These are phyloP conservation scores for Russula earlei DNA, from an alignment of 768 basidiomycete genomes.

Conservation along the genomic window DNA sequence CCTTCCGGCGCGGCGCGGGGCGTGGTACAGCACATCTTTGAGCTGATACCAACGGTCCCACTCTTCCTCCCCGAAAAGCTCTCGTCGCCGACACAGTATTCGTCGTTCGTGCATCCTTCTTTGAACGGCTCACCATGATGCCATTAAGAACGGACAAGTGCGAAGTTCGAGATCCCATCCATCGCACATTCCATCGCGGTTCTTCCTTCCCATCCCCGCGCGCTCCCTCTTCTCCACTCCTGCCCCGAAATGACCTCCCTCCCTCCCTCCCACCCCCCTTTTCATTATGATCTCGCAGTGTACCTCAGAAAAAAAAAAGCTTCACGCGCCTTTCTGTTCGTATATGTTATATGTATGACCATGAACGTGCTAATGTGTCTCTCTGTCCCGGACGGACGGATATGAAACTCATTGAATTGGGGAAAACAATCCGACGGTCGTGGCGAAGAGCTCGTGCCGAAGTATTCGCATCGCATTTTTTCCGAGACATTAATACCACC, in stretches of 20 bases:
- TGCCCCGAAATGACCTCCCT: too few species aligned
- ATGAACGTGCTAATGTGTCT: not conserved
- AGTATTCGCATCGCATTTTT: too few species aligned
- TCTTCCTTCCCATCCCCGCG: too few species aligned
- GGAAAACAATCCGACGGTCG: not conserved
- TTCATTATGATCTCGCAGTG: not conserved
- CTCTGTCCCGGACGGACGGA: not conserved
- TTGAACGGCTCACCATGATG: slow-evolving; percentile 28
- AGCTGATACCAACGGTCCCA: slow-evolving; percentile 69
- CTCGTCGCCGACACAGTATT: slow-evolving; percentile 29
- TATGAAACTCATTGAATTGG: not conserved
- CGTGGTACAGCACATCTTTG: slow-evolving; percentile 65
- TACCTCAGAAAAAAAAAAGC: too few species aligned
- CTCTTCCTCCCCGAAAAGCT: slow-evolving; percentile 48
- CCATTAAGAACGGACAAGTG: too few species aligned
- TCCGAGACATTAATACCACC: too few species aligned
- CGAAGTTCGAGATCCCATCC: too few species aligned
- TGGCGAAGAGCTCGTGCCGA: not conserved
- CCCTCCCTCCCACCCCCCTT: too few species aligned
- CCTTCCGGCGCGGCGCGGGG: slow-evolving; percentile 31
- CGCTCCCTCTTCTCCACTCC: not conserved
- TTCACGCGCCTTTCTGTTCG: not conserved
- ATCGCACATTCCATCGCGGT: too few species aligned
- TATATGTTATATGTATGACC: slow-evolving; percentile 11
- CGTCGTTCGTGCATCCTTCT: slow-evolving; percentile 27